Evolutionary conservation across 2,329 filamentous ascomycete genomes (phyloP), one percentile per base, ranked within the genome.

Genomic region (Aspergillus pseudoviridinutans): DNA sequence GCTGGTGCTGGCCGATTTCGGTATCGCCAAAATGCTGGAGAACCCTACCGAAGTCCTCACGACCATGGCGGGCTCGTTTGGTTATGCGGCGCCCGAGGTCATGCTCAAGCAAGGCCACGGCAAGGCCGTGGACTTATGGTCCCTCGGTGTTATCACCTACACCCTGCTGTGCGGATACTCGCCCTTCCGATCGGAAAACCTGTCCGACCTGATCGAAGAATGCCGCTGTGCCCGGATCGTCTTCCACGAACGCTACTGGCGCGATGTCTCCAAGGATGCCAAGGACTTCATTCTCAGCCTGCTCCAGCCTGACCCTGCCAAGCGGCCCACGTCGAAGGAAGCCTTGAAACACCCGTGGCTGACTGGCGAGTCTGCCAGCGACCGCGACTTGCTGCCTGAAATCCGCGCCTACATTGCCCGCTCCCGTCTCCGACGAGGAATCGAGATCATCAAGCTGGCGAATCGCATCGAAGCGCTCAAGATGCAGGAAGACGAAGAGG

Each of bases 41-140:
- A 90, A 83, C 65, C 90, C 92, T 66, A 87, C 92, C 63, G 92
- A 96, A 69, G 91, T 96, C 49, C 84, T 99, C 62, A 97, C 92
- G 65, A 97, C 92, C 53, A 99, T 99, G 94, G 94, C 94, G 47
- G 94, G 94, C 47, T 97, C 94, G 0, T 97, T 99, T 71, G 94
- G 94, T 55, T 99, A 99, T 70, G 94, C 94, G 22, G 94, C 94
- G 1, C 94, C 94, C 8, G 94, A 99, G 75, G 92, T 99, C 58
- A 99, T 99, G 94, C 82, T 96, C 63, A 97, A 97, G 82, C 87
- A 91, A 71, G 94, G 94, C 22, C 95, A 99, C 74, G 94, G 94
- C 73, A 99, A 97, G 77, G 91, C 94, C 4, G 94, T 97, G 35
- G 94, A 99, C 73, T 96, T 99, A 91, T 99, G 94, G 94, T 97